Evolutionary conservation across 139 green algal species (phyloP), one percentile per base, ranked within the genome.

Genomic region (Chlamydomonas incerta): DNA sequence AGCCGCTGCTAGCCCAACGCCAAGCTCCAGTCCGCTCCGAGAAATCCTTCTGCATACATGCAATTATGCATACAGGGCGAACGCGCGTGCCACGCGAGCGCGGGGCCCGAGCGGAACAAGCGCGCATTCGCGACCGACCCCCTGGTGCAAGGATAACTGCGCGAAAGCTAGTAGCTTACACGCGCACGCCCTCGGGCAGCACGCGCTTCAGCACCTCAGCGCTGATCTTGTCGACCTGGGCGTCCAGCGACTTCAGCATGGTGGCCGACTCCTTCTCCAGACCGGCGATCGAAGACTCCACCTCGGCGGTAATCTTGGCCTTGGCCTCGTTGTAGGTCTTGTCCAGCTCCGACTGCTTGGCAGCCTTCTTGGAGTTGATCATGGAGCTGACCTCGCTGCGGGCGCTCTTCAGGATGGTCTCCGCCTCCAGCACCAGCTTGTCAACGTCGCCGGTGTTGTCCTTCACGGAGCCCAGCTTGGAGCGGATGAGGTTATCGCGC

Each of bases 141-240:
- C 41, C 41, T 50, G 41, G 41, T 50, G 41, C 41, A 50, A 50
- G 41, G 41, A 50, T 50, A 50, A 50, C 41, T 50, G 41, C 41
- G 41, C 41, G 41, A 5, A 50, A 50, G 41, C 41, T 5, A 50
- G 50, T 52, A 41, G 82, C 66, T 96, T 88, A 97, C 18, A 97
- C 83, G 80, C 92, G 92, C 47, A 98, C 92, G 81, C 94, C 91
- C 87, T 95, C 92, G 41, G 95, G 95, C 84, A 98, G 93, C 87
- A 98, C 93, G 46, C 95, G 93, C 55, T 82, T 89, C 20, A 98
- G 90, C 57, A 98, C 95, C 87, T 98, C 93, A 21, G 31, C 72
- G 50, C 92, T 93, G 88, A 98, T 96, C 88, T 95, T 96, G 67
- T 94, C 93, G 33, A 96, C 93, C 90, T 98, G 94, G 31, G 88